phyloP scores from a whole-genome alignment of 2,329 filamentous ascomycete genomes.

The Graphium sp. region DNA sequence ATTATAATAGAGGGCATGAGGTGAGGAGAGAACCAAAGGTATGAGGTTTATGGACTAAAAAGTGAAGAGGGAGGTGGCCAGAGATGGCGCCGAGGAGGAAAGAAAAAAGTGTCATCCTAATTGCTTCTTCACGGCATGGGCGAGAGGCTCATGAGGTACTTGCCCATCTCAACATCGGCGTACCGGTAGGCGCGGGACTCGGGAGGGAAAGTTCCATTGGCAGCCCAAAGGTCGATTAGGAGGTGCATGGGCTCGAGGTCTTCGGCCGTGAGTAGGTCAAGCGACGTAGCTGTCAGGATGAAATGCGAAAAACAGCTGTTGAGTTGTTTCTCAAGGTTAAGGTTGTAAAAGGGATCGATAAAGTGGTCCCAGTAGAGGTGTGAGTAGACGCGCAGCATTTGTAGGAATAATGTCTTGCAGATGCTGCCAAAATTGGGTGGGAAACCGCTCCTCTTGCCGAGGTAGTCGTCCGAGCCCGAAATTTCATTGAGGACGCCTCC shows the following conservation, averaged over 20 bases:
- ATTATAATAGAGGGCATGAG: no score
- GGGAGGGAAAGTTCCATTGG: slow-evolving; percentile 56
- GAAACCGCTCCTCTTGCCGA: slow-evolving; percentile 69
- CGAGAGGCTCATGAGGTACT: slow-evolving; percentile 18
- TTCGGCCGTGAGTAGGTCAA: slow-evolving; percentile 55
- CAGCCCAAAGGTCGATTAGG: slow-evolving; percentile 63
- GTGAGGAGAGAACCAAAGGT: no score
- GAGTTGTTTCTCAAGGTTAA: slow-evolving; percentile 49
- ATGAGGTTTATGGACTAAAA: no score
- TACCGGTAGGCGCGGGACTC: slow-evolving; percentile 36
- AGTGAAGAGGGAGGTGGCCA: no score
- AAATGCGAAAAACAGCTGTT: slow-evolving; percentile 63
- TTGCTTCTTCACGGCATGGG: no score
- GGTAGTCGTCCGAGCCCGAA: slow-evolving; percentile 38
- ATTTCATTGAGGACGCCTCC: no score
- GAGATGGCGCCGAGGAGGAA: no score
- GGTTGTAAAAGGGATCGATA: slow-evolving; percentile 53
- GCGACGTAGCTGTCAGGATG: slow-evolving; percentile 47
- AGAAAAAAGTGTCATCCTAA: no score
- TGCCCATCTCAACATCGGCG: slow-evolving; percentile 29
- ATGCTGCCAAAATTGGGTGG: slow-evolving; percentile 61
- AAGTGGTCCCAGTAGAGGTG: slow-evolving; percentile 84
- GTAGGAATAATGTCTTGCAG: slow-evolving; percentile 68
- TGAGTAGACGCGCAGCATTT: slow-evolving; percentile 83
- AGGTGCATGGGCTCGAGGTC: slow-evolving; percentile 75